Evolutionary conservation across 345 rosid species (phyloP), one percentile per base, ranked within the genome.

Genomic region (Schrenkiella parvula): DNA sequence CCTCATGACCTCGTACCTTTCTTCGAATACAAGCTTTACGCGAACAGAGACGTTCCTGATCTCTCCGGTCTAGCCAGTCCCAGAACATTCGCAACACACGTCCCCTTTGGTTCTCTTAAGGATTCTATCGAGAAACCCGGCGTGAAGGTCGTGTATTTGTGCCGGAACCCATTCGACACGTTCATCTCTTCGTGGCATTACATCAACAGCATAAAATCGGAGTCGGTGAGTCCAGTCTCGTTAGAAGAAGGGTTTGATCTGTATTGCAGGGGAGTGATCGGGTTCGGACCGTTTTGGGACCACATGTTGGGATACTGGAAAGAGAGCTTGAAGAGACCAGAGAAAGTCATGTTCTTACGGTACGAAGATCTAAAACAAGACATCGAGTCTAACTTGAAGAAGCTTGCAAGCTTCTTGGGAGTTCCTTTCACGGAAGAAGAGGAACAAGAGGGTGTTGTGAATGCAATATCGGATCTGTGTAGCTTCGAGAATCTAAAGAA

Each of bases 1-100:
- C 85, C 90, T 41, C 90, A 84, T 38, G 86, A 81, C 34, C 83
- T 86, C 11, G 86, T 86, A 25, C 88, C 90, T 73, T 86, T 84
- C 78, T 57, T 84, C 29, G 86, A 86, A 28, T 78, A 79, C 82
- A 72, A 82, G 76, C 75, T 84, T 37, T 82, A 80, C 44, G 78
- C 77, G 13, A 74, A 80, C 73, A 78, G 71, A 28, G 67, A 51
- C 4, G 50, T 74, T 63, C 88, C 83, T 18, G 74, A 84, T 6
- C 80, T 86, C 62, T 70, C 82, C 2, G 31, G 50, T 31, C 5
- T 84, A 5, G 53, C 79, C 0, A 44, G 64, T 0, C 88, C 88
- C 0, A 75, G 86, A 57, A 51, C 80, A 2, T 86, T 86, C n/a
- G 84, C 80, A 7, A 84, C 86, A 1, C 88, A 82, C 29, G 37